phyloP scores from a whole-genome alignment of 305 asterid genomes.

The Stenogyne calaminthoides region DNA sequence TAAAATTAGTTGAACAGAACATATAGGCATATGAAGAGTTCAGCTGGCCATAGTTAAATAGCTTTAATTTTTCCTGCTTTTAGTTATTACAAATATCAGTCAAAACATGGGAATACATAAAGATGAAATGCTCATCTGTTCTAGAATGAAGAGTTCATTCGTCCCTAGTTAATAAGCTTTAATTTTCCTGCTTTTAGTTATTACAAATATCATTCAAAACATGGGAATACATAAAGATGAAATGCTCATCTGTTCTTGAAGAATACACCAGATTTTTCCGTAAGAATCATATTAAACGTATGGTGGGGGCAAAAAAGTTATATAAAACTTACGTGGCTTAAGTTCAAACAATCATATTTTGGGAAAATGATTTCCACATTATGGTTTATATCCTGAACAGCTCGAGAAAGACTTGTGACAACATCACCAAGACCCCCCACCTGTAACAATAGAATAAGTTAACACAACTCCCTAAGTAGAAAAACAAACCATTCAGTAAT shows the following conservation, averaged over 20 bases:
- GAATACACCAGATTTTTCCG: slow-evolving; percentile 26
- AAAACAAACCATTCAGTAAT: too few relatives aligned
- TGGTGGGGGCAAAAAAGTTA: slow-evolving; percentile 29
- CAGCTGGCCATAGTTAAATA: slow-evolving; percentile 1
- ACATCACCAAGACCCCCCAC: slow-evolving; percentile 99
- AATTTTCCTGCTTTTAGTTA: slow-evolving; percentile 9
- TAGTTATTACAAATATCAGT: slow-evolving; percentile 12
- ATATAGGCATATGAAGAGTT: slow-evolving; percentile 16
- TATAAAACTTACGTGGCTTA: slow-evolving; percentile 57
- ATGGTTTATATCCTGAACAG: slow-evolving; percentile 95
- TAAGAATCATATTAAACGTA: slow-evolving; percentile 37
- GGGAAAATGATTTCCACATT: slow-evolving; percentile 89
- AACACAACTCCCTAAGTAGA: too few relatives aligned
- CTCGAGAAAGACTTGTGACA: slow-evolving; percentile 98
- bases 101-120: background rate
- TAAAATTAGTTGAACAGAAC: slow-evolving; percentile 22
- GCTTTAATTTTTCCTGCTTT: slow-evolving; percentile 7
- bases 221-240: background rate
- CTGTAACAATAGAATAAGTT: slow-evolving; percentile 51
- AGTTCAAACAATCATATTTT: slow-evolving; percentile 85
- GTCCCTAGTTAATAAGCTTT: slow-evolving; percentile 12
- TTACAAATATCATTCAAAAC: slow-evolving; percentile 2
- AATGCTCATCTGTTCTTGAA: slow-evolving; percentile 1
- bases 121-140: background rate
- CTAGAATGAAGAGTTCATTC: slow-evolving; percentile 12